These are phyloP conservation scores for Boletus huronensis DNA, from an alignment of 768 basidiomycete genomes.

Conservation along the genomic window DNA sequence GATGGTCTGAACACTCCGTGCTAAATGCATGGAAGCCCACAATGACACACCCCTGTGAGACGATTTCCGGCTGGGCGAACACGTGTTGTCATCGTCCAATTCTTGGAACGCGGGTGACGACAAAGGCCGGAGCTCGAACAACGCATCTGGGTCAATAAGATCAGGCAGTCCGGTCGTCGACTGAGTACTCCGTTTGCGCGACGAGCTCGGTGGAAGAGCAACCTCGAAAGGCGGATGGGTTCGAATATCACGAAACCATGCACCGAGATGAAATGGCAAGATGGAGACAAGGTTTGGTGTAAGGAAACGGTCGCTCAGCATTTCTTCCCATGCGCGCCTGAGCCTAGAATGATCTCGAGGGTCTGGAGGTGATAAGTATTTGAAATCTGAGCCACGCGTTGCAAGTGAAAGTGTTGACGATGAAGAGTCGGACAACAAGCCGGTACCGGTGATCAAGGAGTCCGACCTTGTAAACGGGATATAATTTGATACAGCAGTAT, in stretches of 20 bases:
- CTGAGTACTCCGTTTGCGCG: slow-evolving; percentile 16
- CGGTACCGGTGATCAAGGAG: slow-evolving; percentile 11
- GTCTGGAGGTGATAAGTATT: slow-evolving; percentile 30
- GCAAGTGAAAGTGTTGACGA: slow-evolving; percentile 22
- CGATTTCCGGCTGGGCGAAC: slow-evolving; percentile 12
- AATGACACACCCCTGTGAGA: slow-evolving; percentile 35
- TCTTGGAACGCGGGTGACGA: slow-evolving; percentile 24
- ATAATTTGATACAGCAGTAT: slow-evolving; percentile 23
- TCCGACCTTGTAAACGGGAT: slow-evolving; percentile 24
- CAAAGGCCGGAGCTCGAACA: slow-evolving; percentile 32
- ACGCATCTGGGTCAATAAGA: slow-evolving; percentile 27
- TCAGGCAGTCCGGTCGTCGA: slow-evolving; percentile 15
- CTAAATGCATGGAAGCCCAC: slow-evolving; percentile 65
- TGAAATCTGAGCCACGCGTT: slow-evolving; percentile 9
- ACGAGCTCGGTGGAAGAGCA: slow-evolving; percentile 53
- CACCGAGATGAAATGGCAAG: slow-evolving; percentile 63
- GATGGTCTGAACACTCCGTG: slow-evolving; percentile 53
- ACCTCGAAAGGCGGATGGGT: slow-evolving; percentile 47
- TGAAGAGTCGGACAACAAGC: slow-evolving; percentile 14
- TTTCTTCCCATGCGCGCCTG: slow-evolving; percentile 61
- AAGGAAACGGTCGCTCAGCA: slow-evolving; percentile 59
- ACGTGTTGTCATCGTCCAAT: slow-evolving; percentile 25
- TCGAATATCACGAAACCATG: slow-evolving; percentile 52
- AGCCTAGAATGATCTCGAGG: slow-evolving; percentile 63
- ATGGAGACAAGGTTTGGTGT: slow-evolving; percentile 51